Percentiles rank a stretch among this genome's conserved stretches.
Evolutionary conservation across 257 asterid genomes (phyloP).

Genomic region (Solanum sitiens): DNA sequence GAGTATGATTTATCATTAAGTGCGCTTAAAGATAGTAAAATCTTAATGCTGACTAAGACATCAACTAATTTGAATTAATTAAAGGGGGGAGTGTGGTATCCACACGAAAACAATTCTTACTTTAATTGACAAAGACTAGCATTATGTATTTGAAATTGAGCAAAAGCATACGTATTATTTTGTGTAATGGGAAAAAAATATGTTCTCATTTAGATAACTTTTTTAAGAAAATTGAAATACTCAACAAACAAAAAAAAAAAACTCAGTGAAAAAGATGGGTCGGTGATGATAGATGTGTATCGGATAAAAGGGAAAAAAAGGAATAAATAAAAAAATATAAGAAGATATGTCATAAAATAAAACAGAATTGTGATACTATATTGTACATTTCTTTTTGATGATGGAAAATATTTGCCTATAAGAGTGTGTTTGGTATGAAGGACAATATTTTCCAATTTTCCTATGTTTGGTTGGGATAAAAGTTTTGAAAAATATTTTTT

Average conservation of each 20-base stretch:
- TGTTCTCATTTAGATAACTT: not conserved
- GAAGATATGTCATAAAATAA: not conserved
- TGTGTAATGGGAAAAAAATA: not conserved
- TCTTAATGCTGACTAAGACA: not conserved
- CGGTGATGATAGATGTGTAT: not conserved
- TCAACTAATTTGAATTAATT: not conserved
- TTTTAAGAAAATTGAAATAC: not conserved
- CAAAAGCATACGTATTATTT: not conserved
- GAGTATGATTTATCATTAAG: not conserved
- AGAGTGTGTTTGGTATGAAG: too few species aligned
- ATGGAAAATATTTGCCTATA: not conserved
- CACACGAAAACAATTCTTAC: not conserved
- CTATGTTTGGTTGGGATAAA: too few species aligned
- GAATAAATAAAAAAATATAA: not conserved
- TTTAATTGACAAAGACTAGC: not conserved
- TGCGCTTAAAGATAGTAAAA: not conserved
- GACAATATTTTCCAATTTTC: too few species aligned
- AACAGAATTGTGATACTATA: not conserved
- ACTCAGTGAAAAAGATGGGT: not conserved
- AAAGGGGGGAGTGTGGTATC: not conserved
- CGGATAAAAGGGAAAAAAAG: not conserved
- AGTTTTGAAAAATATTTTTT: too few species aligned
- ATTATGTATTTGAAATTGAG: not conserved
- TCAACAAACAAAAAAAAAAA: not conserved
- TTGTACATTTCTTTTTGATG: not conserved